Evolutionary conservation across 305 asterid genomes (phyloP).

Genomic region (Stenogyne calaminthoides): DNA sequence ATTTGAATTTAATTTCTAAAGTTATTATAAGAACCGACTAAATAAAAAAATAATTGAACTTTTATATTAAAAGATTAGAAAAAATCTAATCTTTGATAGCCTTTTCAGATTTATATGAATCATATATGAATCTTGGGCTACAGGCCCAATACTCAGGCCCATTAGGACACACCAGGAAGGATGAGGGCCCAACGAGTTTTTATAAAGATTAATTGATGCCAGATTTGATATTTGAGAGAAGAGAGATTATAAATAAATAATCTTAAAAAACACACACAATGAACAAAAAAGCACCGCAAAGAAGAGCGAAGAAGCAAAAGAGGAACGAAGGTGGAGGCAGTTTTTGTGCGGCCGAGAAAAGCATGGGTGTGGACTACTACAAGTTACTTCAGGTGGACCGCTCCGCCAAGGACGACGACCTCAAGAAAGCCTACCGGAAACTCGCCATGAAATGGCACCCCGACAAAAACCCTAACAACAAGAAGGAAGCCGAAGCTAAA

Average conservation of each 20-base stretch:
- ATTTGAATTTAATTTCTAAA: no score
- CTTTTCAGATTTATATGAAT: no score
- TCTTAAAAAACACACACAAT: not conserved
- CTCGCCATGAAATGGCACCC: slow-evolving; percentile 96
- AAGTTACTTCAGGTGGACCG: slow-evolving; percentile 79
- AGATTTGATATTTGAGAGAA: not conserved
- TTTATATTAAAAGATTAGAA: no score
- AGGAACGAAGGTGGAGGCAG: slow-evolving; percentile 27
- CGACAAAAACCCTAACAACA: slow-evolving; percentile 81
- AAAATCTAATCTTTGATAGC: no score
- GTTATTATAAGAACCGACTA: no score
- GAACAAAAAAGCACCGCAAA: not conserved
- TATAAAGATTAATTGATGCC: not conserved
- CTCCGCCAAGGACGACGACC: slow-evolving; percentile 79
- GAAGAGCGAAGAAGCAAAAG: slow-evolving; percentile 12
- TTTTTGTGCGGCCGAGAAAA: slow-evolving; percentile 7
- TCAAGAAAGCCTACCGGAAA: slow-evolving; percentile 82
- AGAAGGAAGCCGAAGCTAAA: slow-evolving; percentile 83
- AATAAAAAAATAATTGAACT: no score
- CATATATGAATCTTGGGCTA: slow-evolving; percentile 5
- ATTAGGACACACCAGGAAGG: not conserved
- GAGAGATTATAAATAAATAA: not conserved
- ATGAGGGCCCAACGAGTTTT: not conserved
- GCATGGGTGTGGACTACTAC: slow-evolving; percentile 87
- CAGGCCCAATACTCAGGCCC: not conserved